Evolutionary conservation across 148 eudicot genomes (phyloP), one percentile per base, ranked within the genome.

Genomic region (Oxyria digyna): DNA sequence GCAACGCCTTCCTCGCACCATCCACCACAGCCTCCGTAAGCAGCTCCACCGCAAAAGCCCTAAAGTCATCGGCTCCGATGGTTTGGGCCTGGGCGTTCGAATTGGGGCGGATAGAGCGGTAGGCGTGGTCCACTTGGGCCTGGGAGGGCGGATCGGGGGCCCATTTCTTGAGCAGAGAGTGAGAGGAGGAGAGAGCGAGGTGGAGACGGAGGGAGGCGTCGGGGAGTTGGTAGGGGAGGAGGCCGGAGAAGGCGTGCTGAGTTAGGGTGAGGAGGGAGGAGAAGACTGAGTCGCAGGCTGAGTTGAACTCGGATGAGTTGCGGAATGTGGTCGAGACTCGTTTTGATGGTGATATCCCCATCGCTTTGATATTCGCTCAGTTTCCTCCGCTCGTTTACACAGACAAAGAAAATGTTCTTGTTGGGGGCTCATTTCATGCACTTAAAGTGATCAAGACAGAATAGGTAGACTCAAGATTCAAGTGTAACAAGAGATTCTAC

Each of bases 181-280:
- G 70, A 70, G 69, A n/a, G 72, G 67, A n/a, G 72, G 75, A 45
- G 73, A 91, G 90, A 35, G 80, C 66, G 26, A 42, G 66, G 85
- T 93, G 88, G 81, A 93, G 91, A 65, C 63, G 80, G 55, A 48
- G 42, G 27, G 85, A 18, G 57, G 96, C 86, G 76, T 81, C 69
- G 72, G 43, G 8, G 80, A 93, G 96, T 78, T 93, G 98, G 91
- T 93, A 89, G 23, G 86, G 88, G 70, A 79, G 76, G 73, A 93
- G 67, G 17, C 82, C 87, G 8, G 82, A 69, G 80, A 84, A 79
- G 49, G 91, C 79, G 75, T 83, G 87, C n/a, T 87, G 83, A 45
- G 84, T 46, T 2, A 85, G 81, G 69, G 82, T 4, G 69, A 82
- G 71, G 71, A 74, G 73, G 5, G 80, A 73, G 62, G 73, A 40